Evolutionary conservation across 2,329 filamentous ascomycete species (phyloP), one percentile per base, ranked within the genome.

Genomic region (Pseudogymnoascus pannorum): DNA sequence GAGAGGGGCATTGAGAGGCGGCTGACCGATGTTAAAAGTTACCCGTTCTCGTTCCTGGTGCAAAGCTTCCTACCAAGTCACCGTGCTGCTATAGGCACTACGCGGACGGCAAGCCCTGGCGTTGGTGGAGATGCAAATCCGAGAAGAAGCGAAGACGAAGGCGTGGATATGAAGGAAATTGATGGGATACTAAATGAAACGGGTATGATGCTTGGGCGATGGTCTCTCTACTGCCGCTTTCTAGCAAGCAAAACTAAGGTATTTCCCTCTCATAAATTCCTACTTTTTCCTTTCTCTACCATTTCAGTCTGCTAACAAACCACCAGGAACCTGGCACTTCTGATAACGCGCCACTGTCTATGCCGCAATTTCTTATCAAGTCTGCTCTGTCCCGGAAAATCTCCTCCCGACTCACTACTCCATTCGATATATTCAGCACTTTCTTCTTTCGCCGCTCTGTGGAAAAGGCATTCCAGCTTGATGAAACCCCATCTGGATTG

Each of bases 381-480:
- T 97, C 92, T 58, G 89, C 90, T 60, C 81, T 99, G 18, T 82
- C 84, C 68, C 86, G 84, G 65, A 97, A 97, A 72, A 82, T 97
- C 3, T 81, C 84, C 0, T 83, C 85, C 59, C 87, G 87, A 63
- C 81, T 99, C 1, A 81, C 87, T 9, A 82, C 83, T 1, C 91
- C 94, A 0, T 97, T 97, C 78, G 96, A 95, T 71, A 77, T 84
- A 62, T 92, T 99, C 87, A 92, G 91, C 2, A 94, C 88, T 1
- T 99, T 99, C 77, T 97, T 97, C 83, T 93, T 97, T 77, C 87
- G 95, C 5, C 85, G 94, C 57, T 96, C 92, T 0, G 92, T 99
- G 2, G 94, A 99, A 71, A 97, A 97, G 74, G 92, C 94, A 0
- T 99, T 99, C 74, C 93, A 99, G 73, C 79, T 99, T 51, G 94